These are phyloP conservation scores for Psophocarpus tetragonolobus DNA, from an alignment of 306 rosid genomes.

Conservation along the genomic window DNA sequence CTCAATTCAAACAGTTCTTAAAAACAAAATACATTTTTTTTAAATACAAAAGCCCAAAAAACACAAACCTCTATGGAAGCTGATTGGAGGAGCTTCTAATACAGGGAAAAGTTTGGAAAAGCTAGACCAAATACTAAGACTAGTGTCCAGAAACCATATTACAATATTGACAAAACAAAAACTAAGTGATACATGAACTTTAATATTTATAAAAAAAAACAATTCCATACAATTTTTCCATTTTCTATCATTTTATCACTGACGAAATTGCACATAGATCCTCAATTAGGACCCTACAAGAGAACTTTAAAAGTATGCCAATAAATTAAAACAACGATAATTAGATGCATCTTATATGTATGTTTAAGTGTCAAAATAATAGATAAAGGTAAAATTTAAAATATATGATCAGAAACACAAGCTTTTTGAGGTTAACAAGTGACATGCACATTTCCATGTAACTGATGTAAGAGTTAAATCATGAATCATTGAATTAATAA, in stretches of 20 bases:
- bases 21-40: neutral
- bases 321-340: slow-evolving; percentile 19
- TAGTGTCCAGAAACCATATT: neutral
- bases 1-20: neutral
- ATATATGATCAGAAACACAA: neutral
- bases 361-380: neutral
- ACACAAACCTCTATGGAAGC: neutral
- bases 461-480: neutral
- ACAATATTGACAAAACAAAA: neutral
- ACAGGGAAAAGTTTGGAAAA: neutral
- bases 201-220: accelerated
- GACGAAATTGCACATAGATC: neutral
- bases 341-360: slow-evolving; percentile 9
- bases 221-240: neutral
- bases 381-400: neutral
- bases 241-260: neutral
- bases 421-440: neutral
- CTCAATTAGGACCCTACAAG: neutral
- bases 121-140: neutral
- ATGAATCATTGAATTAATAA: neutral
- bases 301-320: neutral
- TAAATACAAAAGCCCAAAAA: neutral
- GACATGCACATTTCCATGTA: slow-evolving; percentile 14
- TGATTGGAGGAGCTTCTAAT: neutral
- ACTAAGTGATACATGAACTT: neutral